Percentiles rank a stretch among this genome's conserved stretches.
These are phyloP conservation scores for Nowakowskiella sp. DNA, from an alignment of 192 early-diverging fungal genomes.

Conservation along the genomic window DNA sequence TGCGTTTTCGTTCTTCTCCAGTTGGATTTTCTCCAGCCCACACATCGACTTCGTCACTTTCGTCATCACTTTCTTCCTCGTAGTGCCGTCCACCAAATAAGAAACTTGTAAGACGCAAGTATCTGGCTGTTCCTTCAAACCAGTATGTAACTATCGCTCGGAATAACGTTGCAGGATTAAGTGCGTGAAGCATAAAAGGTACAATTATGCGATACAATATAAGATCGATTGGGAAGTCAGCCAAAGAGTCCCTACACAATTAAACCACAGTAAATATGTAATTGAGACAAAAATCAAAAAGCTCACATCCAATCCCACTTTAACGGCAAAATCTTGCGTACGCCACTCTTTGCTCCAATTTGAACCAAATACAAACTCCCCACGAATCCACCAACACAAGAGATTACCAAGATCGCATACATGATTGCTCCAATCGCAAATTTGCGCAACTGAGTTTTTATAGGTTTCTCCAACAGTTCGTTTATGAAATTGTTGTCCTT, in stretches of 20 bases:
- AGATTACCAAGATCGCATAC: conserved; percentile 71
- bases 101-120: conserved; percentile 71
- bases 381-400: conserved; percentile 61
- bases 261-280: conserved; percentile 13
- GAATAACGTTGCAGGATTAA: conserved; percentile 54
- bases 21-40: not conserved
- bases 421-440: conserved; percentile 71
- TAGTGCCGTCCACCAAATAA: conserved; percentile 62
- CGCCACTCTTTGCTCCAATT: conserved; percentile 9
- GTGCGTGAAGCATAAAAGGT: conserved; percentile 50
- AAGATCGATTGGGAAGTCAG: conserved; percentile 71
- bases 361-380: conserved; percentile 16
- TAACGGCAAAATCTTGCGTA: conserved; percentile 46
- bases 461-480: conserved; percentile 79
- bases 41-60: conserved; percentile 35
- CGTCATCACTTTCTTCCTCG: conserved; percentile 67
- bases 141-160: conserved; percentile 51
- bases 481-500: conserved; percentile 92
- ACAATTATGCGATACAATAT: conserved; percentile 67
- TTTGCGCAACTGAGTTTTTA: conserved; percentile 71
- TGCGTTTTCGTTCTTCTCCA: not conserved
- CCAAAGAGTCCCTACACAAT: conserved; percentile 51
- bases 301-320: conserved; percentile 59
- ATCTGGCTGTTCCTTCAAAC: conserved; percentile 61
- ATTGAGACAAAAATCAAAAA: not conserved